These are phyloP conservation scores for Penicillium ucsense DNA, from an alignment of 495 filamentous ascomycete genomes.

Conservation along the genomic window DNA sequence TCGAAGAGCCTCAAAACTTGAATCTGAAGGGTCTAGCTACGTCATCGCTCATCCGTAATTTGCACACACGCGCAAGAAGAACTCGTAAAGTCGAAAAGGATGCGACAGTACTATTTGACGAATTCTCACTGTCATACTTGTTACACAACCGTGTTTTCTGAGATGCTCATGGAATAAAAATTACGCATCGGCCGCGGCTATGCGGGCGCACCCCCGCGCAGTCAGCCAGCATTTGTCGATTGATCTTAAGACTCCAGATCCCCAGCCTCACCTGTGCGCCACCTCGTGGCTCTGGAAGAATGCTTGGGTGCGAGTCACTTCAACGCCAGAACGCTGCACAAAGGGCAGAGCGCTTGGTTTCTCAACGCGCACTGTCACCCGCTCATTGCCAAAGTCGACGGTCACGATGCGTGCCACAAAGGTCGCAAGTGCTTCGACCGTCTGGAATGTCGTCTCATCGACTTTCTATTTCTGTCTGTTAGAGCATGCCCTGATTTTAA, in stretches of 20 bases:
- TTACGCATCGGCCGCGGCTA: not conserved
- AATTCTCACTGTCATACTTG: no score
- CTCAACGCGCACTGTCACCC: conserved; percentile 44
- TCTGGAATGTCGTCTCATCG: conserved; percentile 44
- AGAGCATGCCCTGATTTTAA: not conserved
- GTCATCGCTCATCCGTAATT: no score
- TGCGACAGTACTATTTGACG: no score
- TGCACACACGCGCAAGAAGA: no score
- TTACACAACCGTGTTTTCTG: no score
- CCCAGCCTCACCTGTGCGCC: conserved; percentile 1
- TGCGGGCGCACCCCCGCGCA: not conserved
- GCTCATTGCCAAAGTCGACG: conserved; percentile 40
- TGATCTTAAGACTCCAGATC: not conserved
- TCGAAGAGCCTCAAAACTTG: no score
- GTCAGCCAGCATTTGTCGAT: not conserved
- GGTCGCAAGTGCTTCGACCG: conserved; percentile 47
- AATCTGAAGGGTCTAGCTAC: no score
- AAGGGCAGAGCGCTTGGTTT: conserved; percentile 51
- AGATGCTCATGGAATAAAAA: no score
- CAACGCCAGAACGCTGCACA: conserved; percentile 44
- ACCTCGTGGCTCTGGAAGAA: conserved; percentile 33
- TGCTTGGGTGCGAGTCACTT: conserved; percentile 41
- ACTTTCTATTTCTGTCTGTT: conserved; percentile 26
- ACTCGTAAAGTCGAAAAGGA: no score
- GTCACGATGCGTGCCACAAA: conserved; percentile 43